Base-by-base conservation (phyloP, 2,329 filamentous ascomycete species). In the Neopestalotiopsis rosae region DNA sequence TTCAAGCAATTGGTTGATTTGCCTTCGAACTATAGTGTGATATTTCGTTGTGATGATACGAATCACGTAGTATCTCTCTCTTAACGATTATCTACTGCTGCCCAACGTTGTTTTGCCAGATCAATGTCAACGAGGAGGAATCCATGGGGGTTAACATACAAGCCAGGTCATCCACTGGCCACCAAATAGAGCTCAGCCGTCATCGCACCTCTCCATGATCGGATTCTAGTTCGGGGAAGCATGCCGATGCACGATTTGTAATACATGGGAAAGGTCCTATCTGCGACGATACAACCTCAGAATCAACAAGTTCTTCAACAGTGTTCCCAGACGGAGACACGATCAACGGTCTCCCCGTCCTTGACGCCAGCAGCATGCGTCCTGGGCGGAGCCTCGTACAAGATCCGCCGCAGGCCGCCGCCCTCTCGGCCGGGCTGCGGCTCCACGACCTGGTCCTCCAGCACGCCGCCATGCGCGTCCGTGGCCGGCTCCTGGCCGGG, bases 401-500 rank as follows among this genome's bases (percentile, higher is more conserved):
- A 81, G 64, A 88, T 76, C 28, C 85, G 80, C 63, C 81, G 80
- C 59, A 87, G 72, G 6, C 81, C 83, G 12, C 77, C 73, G 24
- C 24, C 70, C 76, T 76, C 66, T 80, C 70, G 72, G 88, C 24
- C 24, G 24, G 24, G 24, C 3, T 4, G 71, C 38, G 28, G 40
- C 13, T 65, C 52, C 3, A 72, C 74, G 30, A 77, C 79, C 38
- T 79, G 71, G 40, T 80, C 78, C 24, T 82, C 82, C n/a, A 72
- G 45, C 20, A 78, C 73, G 24, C 72, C 78, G 17, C 82, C 83
- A 68, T 81, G 78, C 61, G 79, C 75, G 70, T 83, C 79, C 78
- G 94, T 95, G 14, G 83, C 76, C 14, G 94, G 81, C 10, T 90
- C 86, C 71, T 90, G 85, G 1, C 93, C 93, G 0, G 94, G 94